A percentile compares a stretch with the other conserved stretches of the same genome.
These are phyloP conservation scores for Sphaerosporella brunnea DNA, from an alignment of 495 filamentous ascomycete genomes.

Conservation along the genomic window DNA sequence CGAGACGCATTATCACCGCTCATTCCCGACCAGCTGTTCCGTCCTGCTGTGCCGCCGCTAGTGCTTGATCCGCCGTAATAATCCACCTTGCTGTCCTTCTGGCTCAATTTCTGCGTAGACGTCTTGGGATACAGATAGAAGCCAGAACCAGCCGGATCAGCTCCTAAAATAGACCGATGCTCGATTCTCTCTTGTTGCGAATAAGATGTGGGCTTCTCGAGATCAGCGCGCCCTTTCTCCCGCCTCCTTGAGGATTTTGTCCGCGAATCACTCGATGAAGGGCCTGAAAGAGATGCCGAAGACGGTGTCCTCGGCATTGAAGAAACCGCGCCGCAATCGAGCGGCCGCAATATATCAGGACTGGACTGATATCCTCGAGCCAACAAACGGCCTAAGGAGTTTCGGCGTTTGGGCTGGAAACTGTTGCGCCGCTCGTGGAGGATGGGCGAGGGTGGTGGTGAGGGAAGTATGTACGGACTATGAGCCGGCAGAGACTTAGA, in stretches of 20 bases:
- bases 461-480: conserved; percentile 3
- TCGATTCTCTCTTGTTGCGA: conserved; percentile 21
- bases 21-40: conserved; percentile 10
- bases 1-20: conserved; percentile 7
- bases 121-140: conserved; percentile 22
- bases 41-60: neutral
- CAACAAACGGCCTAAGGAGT: conserved; percentile 13
- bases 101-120: neutral
- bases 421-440: conserved; percentile 8
- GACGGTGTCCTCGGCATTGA: conserved; percentile 12
- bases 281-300: conserved; percentile 4
- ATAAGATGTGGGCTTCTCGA: conserved; percentile 10
- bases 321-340: conserved; percentile 12
- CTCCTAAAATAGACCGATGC: conserved; percentile 20
- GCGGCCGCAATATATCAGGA: conserved; percentile 17
- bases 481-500: conserved; percentile 3
- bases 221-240: conserved; percentile 1
- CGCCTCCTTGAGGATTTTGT: conserved; percentile 6
- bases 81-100: no score
- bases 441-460: conserved; percentile 7
- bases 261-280: conserved; percentile 9
- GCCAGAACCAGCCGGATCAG: conserved; percentile 20
- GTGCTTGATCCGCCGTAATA: neutral
- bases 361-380: conserved; percentile 18
- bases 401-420: conserved; percentile 8